These are phyloP conservation scores for Aleurites moluccanus DNA, from an alignment of 441 rosid genomes.

Conservation along the genomic window DNA sequence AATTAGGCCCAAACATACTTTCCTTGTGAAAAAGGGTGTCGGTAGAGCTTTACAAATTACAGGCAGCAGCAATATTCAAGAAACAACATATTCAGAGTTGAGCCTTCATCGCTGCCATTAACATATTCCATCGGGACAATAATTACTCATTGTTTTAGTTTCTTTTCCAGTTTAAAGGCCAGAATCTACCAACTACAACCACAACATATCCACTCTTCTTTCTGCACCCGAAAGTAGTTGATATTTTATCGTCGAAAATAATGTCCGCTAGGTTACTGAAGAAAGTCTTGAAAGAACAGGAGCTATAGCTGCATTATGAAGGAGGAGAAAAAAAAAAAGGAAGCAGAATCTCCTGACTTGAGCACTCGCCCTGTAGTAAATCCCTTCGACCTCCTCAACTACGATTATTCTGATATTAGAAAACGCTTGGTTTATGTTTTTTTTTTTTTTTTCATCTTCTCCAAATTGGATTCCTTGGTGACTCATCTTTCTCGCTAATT, in stretches of 20 bases:
- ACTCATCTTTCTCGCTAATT: too few species aligned
- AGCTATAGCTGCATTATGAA: slow-evolving; percentile 29
- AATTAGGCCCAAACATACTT: too few species aligned
- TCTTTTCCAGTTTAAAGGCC: neutral
- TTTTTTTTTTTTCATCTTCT: too few species aligned
- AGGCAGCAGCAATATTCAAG: too few species aligned
- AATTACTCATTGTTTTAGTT: neutral
- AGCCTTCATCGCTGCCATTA: neutral
- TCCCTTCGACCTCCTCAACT: slow-evolving; percentile 75
- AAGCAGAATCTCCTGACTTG: slow-evolving; percentile 39
- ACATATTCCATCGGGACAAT: neutral
- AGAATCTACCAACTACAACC: neutral
- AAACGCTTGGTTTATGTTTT: too few species aligned
- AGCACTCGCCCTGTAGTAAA: slow-evolving; percentile 46
- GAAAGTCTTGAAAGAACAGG: slow-evolving; percentile 76
- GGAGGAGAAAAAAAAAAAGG: slow-evolving; percentile 42
- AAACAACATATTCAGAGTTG: too few species aligned
- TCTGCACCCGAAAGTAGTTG: neutral
- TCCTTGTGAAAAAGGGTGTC: too few species aligned
- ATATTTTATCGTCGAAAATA: neutral
- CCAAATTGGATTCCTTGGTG: too few species aligned
- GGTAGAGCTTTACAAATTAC: too few species aligned
- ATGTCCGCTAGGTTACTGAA: slow-evolving; percentile 83
- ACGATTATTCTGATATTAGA: slow-evolving; percentile 38
- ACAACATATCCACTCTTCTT: neutral